phyloP scores from a whole-genome alignment of 2,329 filamentous ascomycete species.

The Daldinia sp. region DNA sequence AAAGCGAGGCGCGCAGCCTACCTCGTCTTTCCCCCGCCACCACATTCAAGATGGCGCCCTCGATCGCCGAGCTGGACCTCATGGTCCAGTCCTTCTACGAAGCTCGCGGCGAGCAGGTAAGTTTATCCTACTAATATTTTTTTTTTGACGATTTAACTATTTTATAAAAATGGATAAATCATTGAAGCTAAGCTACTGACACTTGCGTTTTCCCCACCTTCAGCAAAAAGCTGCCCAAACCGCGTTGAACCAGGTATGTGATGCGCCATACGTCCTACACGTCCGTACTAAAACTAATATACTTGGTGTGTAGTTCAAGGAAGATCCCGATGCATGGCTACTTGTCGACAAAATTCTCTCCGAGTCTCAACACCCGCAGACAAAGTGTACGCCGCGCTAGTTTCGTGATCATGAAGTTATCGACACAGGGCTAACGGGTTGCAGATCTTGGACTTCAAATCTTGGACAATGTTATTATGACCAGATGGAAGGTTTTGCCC shows the following conservation, averaged over 20 bases:
- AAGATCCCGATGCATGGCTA: slow-evolving; percentile 97
- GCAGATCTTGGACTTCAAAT: slow-evolving; percentile 93
- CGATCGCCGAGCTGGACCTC: slow-evolving; percentile 94
- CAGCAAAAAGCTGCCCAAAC: slow-evolving; percentile 97
- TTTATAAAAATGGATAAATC: background rate
- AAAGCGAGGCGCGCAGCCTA: slow-evolving; percentile 45
- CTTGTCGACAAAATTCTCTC: slow-evolving; percentile 96
- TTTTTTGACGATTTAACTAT: slow-evolving; percentile 1
- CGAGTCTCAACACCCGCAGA: slow-evolving; percentile 91
- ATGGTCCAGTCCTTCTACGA: slow-evolving; percentile 98
- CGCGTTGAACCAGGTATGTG: slow-evolving; percentile 85
- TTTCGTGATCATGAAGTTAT: slow-evolving; percentile 2
- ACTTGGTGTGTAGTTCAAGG: slow-evolving; percentile 78
- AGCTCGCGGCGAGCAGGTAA: slow-evolving; percentile 90
- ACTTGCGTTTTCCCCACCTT: slow-evolving; percentile 46
- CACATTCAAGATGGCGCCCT: slow-evolving; percentile 63
- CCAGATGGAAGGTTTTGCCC: slow-evolving; percentile 97
- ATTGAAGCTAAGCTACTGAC: slow-evolving; percentile 33
- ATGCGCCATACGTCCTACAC: slow-evolving; percentile 32
- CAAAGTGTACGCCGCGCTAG: slow-evolving; percentile 77
- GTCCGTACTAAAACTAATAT: slow-evolving; percentile 41
- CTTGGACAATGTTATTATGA: slow-evolving; percentile 97
- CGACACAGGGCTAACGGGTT: slow-evolving; percentile 39
- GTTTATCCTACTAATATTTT: slow-evolving; percentile 45
- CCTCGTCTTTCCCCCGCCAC: slow-evolving; percentile 32